Conservation (phyloP, 2,329 filamentous ascomycete species). For the Epichloe coenophiala region DNA sequence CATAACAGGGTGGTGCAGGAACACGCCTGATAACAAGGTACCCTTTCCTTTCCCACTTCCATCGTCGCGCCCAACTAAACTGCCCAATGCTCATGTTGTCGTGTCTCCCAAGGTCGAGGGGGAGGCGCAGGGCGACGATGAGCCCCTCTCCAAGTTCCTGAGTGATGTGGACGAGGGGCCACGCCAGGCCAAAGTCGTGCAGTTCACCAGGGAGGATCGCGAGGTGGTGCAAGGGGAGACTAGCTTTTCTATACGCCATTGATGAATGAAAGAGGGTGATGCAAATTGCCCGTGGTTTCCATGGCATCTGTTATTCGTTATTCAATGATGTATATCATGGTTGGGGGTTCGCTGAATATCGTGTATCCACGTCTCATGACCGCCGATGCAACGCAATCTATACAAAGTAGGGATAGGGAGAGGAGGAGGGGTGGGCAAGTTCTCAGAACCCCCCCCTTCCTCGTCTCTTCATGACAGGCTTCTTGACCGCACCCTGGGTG, state of each 20-base stretch:
- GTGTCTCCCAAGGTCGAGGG: slow-evolving; percentile 58
- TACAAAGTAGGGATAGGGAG: too few species aligned
- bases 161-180: slow-evolving; percentile 67
- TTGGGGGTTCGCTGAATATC: too few species aligned
- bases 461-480: slow-evolving; percentile 42
- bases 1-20: slow-evolving; percentile 49
- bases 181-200: slow-evolving; percentile 54
- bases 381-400: too few species aligned
- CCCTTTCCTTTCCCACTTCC: not conserved
- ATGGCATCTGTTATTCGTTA: too few species aligned
- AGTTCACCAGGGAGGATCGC: slow-evolving; percentile 57
- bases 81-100: not conserved
- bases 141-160: slow-evolving; percentile 54
- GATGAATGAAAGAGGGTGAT: slow-evolving; percentile 1
- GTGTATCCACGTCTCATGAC: too few species aligned
- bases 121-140: slow-evolving; percentile 66
- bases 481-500: slow-evolving; percentile 48
- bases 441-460: slow-evolving; percentile 35
- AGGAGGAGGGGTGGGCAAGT: too few species aligned
- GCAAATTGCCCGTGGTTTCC: too few species aligned
- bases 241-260: slow-evolving; percentile 45
- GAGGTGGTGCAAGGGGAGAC: slow-evolving; percentile 52
- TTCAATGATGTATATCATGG: too few species aligned
- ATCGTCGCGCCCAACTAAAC: not conserved
- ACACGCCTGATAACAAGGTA: slow-evolving; percentile 43